Conservation (phyloP, 2,329 filamentous ascomycete genomes). For the Venturia oleaginea region DNA sequence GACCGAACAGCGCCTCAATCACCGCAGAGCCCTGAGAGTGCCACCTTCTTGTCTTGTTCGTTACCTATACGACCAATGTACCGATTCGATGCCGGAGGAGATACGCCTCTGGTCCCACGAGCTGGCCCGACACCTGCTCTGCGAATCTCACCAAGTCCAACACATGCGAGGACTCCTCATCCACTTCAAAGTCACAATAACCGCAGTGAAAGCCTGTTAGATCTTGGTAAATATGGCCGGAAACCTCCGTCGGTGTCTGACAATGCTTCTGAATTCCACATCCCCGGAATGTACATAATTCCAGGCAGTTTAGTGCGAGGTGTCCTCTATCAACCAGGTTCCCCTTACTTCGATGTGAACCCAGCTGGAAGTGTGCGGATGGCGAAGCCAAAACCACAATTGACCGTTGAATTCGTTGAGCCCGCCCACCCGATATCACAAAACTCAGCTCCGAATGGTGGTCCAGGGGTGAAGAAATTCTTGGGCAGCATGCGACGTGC, state of each 20-base stretch:
- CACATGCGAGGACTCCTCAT: constrained; percentile 24
- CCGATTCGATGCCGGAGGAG: constrained; percentile 28
- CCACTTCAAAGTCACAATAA: constrained; percentile 50
- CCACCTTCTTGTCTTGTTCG: constrained; percentile 52
- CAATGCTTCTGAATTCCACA: constrained; percentile 31
- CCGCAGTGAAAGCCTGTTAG: constrained; percentile 77
- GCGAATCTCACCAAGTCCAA: constrained; percentile 19
- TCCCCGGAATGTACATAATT: constrained; percentile 53
- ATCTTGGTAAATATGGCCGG: constrained; percentile 29
- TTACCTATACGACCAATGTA: constrained; percentile 39
- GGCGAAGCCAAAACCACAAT: constrained; percentile 24
- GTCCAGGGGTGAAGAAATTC: constrained; percentile 72
- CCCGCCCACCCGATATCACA: constrained; percentile 24
- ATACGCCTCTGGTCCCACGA: constrained; percentile 30
- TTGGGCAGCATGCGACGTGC: constrained; percentile 79
- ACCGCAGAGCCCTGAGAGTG: constrained; percentile 40
- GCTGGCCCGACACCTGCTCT: constrained; percentile 18
- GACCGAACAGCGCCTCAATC: constrained; percentile 27
- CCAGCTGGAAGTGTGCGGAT: constrained; percentile 19
- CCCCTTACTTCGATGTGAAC: constrained; percentile 62
- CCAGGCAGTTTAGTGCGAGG: constrained; percentile 82
- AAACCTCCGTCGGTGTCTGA: constrained; percentile 41
- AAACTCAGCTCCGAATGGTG: constrained; percentile 28
- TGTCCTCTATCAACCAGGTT: constrained; percentile 70
- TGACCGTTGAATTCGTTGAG: constrained; percentile 13